Conservation (phyloP, 495 filamentous ascomycete genomes). For the Massariosphaeria phaeospora region DNA sequence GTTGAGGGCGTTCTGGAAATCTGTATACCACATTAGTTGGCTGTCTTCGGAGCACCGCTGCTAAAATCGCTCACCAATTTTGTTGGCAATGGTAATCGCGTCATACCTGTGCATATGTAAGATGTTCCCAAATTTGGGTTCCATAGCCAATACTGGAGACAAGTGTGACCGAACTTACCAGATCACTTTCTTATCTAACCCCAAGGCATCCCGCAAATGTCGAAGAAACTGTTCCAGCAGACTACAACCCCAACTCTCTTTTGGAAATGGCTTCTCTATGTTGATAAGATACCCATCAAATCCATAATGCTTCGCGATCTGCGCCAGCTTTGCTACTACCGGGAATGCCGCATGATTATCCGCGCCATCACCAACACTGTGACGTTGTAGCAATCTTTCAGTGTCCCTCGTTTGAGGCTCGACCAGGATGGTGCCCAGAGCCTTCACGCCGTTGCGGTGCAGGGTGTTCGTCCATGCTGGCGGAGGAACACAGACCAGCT, state of each 20-base stretch:
- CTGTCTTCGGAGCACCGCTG: no score
- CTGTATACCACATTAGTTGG: constrained; percentile 42
- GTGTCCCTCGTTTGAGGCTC: constrained; percentile 38
- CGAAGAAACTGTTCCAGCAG: constrained; percentile 37
- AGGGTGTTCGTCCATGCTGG: constrained; percentile 45
- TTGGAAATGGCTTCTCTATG: constrained; percentile 43
- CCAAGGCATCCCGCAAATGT: constrained; percentile 33
- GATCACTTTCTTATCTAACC: constrained; percentile 35
- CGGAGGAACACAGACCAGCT: constrained; percentile 45
- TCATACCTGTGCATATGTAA: constrained; percentile 38
- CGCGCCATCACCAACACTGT: background rate
- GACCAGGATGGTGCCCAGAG: constrained; percentile 44
- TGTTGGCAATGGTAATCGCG: constrained; percentile 41
- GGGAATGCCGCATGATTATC: constrained; percentile 34
- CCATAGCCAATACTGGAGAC: background rate
- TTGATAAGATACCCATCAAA: constrained; percentile 50
- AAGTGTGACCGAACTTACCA: constrained; percentile 30
- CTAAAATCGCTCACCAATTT: constrained; percentile 42
- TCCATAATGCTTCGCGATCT: constrained; percentile 41
- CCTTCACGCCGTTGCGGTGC: constrained; percentile 45
- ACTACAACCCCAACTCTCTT: constrained; percentile 24
- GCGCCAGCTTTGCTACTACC: constrained; percentile 40
- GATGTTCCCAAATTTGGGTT: background rate
- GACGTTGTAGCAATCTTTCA: constrained; percentile 34
- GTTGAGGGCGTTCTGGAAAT: constrained; percentile 45